Conservation (phyloP, 2,329 filamentous ascomycete species). For the Calonectria montana region DNA sequence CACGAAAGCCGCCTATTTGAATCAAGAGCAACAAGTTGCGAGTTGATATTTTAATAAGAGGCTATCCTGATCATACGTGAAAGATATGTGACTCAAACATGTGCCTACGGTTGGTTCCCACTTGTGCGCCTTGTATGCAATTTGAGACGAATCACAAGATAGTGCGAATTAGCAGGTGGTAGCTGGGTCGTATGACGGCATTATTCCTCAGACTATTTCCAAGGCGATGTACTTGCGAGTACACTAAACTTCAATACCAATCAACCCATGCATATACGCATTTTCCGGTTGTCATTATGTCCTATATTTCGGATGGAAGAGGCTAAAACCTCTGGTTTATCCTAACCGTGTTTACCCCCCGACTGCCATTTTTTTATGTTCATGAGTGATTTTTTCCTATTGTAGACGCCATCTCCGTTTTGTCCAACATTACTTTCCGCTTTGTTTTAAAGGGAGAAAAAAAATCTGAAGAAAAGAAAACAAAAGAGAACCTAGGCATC, state of each 20-base stretch:
- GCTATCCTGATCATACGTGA: not conserved
- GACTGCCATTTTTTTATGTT: not conserved
- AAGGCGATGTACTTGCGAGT: not conserved
- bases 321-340: not conserved
- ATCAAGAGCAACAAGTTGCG: not conserved
- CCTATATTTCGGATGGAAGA: not conserved
- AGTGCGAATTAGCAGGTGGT: no score
- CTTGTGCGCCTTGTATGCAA: not conserved
- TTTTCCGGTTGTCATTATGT: not conserved
- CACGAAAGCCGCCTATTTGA: conserved; percentile 9
- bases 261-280: not conserved
- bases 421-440: not conserved
- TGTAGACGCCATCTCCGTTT: conserved; percentile 5
- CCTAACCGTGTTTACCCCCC: not conserved
- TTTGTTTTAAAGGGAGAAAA: not conserved
- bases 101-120: not conserved
- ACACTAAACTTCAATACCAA: not conserved
- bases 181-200: not conserved
- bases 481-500: not conserved
- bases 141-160: no score
- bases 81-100: not conserved
- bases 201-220: not conserved
- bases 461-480: no score
- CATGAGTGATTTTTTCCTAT: conserved; percentile 1
- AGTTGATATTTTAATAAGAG: not conserved